These are phyloP conservation scores for Tulasnella sp. DNA, from an alignment of 768 basidiomycete genomes.

Conservation along the genomic window DNA sequence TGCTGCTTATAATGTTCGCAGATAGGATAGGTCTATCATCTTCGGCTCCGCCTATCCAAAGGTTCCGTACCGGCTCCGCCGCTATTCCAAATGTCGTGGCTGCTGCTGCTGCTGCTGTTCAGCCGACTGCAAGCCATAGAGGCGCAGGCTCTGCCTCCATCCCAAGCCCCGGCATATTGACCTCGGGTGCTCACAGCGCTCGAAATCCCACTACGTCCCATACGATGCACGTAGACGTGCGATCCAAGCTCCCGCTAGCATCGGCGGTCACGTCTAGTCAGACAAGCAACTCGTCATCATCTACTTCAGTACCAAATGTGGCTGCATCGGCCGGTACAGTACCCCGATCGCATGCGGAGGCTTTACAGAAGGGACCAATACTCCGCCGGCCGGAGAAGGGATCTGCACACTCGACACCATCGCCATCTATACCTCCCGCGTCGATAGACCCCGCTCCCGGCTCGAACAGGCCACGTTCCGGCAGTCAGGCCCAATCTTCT, in stretches of 20 bases:
- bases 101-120: neutral
- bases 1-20: neutral
- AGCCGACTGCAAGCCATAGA: neutral
- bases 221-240: constrained; percentile 1
- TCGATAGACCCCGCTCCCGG: neutral
- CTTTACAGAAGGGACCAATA: neutral
- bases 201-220: neutral
- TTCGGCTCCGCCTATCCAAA: neutral
- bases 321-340: neutral
- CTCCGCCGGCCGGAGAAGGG: neutral
- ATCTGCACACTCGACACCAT: neutral
- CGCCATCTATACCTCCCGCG: neutral
- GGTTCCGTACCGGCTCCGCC: neutral
- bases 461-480: neutral
- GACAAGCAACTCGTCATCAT: too few relatives aligned
- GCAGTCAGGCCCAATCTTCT: neutral
- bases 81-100: neutral
- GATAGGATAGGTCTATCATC: neutral
- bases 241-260: neutral
- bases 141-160: neutral
- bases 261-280: neutral
- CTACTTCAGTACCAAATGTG: too few relatives aligned
- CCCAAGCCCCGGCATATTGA: neutral
- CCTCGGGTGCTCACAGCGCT: neutral
- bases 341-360: neutral